Evolutionary conservation across 208 protist species (phyloP), one percentile per base, ranked within the genome.

Genomic region (Trypanosoma cruzi): DNA sequence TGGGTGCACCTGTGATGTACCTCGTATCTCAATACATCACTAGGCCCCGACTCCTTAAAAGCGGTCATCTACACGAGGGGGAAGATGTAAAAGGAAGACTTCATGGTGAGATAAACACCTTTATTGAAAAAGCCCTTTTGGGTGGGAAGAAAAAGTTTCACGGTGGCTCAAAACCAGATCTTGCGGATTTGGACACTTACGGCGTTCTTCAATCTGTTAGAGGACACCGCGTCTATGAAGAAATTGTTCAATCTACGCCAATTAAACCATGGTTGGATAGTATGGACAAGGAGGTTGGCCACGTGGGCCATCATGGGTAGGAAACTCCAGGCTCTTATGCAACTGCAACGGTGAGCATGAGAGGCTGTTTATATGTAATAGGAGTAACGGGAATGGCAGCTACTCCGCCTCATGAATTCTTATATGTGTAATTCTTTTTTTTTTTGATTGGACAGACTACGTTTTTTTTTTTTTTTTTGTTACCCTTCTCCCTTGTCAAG

Each of bases 1-100:
- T 97, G 5, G 92, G 92, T 0, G 89, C 92, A 3, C 92, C 92
- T 7, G 89, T 97, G 40, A 97, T 97, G 92, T 97, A 88, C 63
- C 49, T 97, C 44, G 89, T 97, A 18, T 85, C 90, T 10, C 64
- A 77, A 49, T 84, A 82, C 20, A 62, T 93, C 20, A 97, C 92
- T 0, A 79, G 80, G 60, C 88, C 92, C 31, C 80, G 81, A 4
- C 82, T 97, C 1, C 74, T 93, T 54, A 84, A 82, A 68, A 77
- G 78, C 26, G 89, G 89, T 24, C 78, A 89, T 69, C 67, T 93
- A 66, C 84, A 80, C 44, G 48, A 64, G 1, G 77, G 71, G 7
- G 89, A 93, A 53, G 82, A 85, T 64, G 77, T 78, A 28, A 83
- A 82, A 60, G 40, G 56, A 32, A 72, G 75, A 18, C 79, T 96